These are phyloP conservation scores for Mycena rosella DNA, from an alignment of 768 basidiomycete genomes.

Conservation along the genomic window DNA sequence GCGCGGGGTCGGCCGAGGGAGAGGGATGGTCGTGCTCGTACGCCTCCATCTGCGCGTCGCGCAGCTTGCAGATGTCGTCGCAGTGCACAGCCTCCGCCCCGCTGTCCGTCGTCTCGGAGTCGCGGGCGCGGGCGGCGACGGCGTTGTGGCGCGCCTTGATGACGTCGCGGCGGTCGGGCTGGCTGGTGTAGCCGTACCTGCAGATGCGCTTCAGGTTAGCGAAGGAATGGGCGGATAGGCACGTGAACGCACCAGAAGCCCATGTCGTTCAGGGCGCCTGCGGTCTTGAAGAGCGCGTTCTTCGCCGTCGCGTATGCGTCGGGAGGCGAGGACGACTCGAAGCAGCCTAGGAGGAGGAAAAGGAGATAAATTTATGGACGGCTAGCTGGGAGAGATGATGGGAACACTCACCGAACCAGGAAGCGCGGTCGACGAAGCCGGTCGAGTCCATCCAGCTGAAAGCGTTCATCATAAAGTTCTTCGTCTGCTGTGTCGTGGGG, in stretches of 20 bases:
- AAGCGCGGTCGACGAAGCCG: conserved; percentile 27
- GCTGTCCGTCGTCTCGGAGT: neutral
- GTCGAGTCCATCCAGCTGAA: conserved; percentile 24
- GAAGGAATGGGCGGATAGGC: neutral
- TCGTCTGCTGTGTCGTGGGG: conserved; percentile 14
- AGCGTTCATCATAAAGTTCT: conserved; percentile 32
- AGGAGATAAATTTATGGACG: neutral
- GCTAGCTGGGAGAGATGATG: too few relatives aligned
- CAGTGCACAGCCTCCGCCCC: neutral
- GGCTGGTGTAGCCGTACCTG: conserved; percentile 19
- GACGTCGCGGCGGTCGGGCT: conserved; percentile 10
- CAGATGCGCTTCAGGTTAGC: neutral
- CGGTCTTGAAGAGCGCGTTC: conserved; percentile 12
- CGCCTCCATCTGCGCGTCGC: neutral
- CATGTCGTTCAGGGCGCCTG: conserved; percentile 1
- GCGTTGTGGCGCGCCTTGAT: neutral
- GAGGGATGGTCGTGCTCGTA: too few relatives aligned
- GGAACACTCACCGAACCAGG: neutral
- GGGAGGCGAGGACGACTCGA: conserved; percentile 3
- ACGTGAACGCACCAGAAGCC: conserved; percentile 7
- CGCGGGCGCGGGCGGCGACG: neutral
- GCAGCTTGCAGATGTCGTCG: conserved; percentile 8
- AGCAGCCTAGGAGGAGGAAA: conserved; percentile 1
- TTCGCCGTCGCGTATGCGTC: conserved; percentile 9
- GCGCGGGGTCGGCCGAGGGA: too few relatives aligned